Evolutionary conservation across 2,329 filamentous ascomycete genomes (phyloP), one percentile per base, ranked within the genome.

Genomic region (Lasiodiplodia sp.): DNA sequence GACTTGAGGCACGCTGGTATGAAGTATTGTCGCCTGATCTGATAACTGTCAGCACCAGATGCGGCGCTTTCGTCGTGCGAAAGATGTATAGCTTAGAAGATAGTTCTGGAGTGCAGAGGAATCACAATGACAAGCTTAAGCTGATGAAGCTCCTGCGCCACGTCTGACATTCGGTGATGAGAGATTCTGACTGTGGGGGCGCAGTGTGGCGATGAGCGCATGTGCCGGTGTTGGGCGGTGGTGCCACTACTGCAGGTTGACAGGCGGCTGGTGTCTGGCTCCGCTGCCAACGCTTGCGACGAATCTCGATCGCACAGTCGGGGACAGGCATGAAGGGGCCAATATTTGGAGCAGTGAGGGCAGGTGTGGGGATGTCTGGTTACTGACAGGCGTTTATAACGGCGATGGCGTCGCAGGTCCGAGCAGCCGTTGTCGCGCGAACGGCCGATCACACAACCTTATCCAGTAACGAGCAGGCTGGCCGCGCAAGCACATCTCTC

Each of bases 361-460:
- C 57, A 62, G 47, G 5, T 52, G 60, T 51, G 25, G 44, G 28
- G 60, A 6, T 18, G 8, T 21, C 8, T 7, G 11, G 44, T 7
- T 34, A 25, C 25, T 52, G 60, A 52, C 60, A 52, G 60, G 18
- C 51, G 47, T 64, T 64, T 52, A 64, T 63, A 60, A 28, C 37
- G 57, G 18, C 28, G 56, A 44, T 21, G 40, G 60, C 28, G 60
- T 63, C 58, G 58, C 40, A 51, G 40, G 56, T 18, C 28, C 11
- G 58, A 47, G 58, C 58, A 63, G 28, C 40, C 16, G 60, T 64
- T 52, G 60, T 64, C 44, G 47, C 60, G 60, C 60, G 60, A 64
- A 64, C 60, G 60, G 60, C 44, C 60, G 60, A 64, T 64, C 60
- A 64, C n/a, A 64, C 60, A 64, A 64, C 47, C 60, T 64, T 64